Conservation (phyloP, 2,329 filamentous ascomycete species). For the Calonectria pauciramosa region DNA sequence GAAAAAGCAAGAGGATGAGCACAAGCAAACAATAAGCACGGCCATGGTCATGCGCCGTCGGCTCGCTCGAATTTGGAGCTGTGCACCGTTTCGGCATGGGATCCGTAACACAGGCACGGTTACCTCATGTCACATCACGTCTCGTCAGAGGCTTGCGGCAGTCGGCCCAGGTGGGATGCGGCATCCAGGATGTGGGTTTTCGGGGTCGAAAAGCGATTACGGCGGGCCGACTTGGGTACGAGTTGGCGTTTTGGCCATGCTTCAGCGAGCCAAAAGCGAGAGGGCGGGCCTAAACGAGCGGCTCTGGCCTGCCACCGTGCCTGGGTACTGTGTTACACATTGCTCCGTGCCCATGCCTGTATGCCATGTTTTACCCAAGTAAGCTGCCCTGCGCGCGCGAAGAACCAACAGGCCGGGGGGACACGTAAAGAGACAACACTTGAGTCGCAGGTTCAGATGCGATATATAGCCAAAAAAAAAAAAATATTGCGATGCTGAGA, state of each 20-base stretch:
- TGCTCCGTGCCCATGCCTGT: background rate
- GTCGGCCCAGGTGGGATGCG: constrained; percentile 1
- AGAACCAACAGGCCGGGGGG: constrained; percentile 5
- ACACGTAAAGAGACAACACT: background rate
- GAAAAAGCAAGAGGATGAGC: background rate
- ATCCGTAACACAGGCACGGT: constrained; percentile 12
- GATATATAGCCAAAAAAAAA: background rate
- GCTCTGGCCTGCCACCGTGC: background rate
- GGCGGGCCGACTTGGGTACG: constrained; percentile 25
- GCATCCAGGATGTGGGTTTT: constrained; percentile 14
- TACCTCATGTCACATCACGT: constrained; percentile 2
- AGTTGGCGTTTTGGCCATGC: constrained; percentile 5
- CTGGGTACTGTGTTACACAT: constrained; percentile 4
- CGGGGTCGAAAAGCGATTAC: constrained; percentile 19
- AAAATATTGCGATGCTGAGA: background rate
- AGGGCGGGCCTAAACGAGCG: background rate
- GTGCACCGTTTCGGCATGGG: constrained; percentile 1
- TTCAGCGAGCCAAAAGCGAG: background rate
- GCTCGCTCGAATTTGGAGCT: constrained; percentile 5
- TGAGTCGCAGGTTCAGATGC: background rate
- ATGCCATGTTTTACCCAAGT: constrained; percentile 9
- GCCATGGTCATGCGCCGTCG: background rate
- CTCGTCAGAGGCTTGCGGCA: background rate
- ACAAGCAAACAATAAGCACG: constrained; percentile 5
- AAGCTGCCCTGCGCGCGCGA: background rate